Evolutionary conservation across 768 basidiomycete species (phyloP).

Genomic region (Tulasnella sp.): DNA sequence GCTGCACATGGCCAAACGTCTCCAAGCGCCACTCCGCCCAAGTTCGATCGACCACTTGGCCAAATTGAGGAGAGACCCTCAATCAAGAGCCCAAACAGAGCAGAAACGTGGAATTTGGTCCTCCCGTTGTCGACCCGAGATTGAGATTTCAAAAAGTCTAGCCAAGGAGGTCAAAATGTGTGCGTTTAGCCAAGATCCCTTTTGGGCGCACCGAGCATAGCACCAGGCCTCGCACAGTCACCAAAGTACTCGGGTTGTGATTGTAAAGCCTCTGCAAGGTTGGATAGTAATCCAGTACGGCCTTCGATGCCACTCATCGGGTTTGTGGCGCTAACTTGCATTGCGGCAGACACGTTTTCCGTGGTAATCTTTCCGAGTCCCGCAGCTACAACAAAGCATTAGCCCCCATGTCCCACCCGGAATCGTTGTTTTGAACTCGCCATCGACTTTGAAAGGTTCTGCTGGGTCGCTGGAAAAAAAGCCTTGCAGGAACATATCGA

Average conservation of each 20-base stretch:
- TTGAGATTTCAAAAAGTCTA: slow-evolving; percentile 58
- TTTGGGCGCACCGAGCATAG: slow-evolving; percentile 55
- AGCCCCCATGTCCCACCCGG: not conserved
- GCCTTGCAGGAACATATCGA: slow-evolving; percentile 78
- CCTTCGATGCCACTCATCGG: slow-evolving; percentile 88
- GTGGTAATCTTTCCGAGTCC: slow-evolving; percentile 55
- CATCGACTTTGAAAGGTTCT: slow-evolving; percentile 67
- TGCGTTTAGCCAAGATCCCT: not conserved
- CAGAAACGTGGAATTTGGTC: slow-evolving; percentile 51
- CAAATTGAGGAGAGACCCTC: slow-evolving; percentile 78
- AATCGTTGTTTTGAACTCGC: slow-evolving; percentile 35
- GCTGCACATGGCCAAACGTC: slow-evolving; percentile 86
- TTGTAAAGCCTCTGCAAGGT: slow-evolving; percentile 58
- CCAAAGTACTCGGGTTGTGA: slow-evolving; percentile 61
- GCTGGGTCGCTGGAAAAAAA: slow-evolving; percentile 56
- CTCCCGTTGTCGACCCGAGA: slow-evolving; percentile 33
- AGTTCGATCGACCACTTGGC: slow-evolving; percentile 58
- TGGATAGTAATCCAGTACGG: slow-evolving; percentile 60
- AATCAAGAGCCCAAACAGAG: slow-evolving; percentile 73
- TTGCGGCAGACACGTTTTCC: slow-evolving; percentile 45
- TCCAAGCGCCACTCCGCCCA: slow-evolving; percentile 63
- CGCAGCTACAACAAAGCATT: slow-evolving; percentile 36
- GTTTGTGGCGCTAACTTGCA: slow-evolving; percentile 68
- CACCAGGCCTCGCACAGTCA: slow-evolving; percentile 59
- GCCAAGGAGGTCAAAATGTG: not conserved